Base-by-base conservation (phyloP, 495 filamentous ascomycete genomes). In the Neurospora sp. region DNA sequence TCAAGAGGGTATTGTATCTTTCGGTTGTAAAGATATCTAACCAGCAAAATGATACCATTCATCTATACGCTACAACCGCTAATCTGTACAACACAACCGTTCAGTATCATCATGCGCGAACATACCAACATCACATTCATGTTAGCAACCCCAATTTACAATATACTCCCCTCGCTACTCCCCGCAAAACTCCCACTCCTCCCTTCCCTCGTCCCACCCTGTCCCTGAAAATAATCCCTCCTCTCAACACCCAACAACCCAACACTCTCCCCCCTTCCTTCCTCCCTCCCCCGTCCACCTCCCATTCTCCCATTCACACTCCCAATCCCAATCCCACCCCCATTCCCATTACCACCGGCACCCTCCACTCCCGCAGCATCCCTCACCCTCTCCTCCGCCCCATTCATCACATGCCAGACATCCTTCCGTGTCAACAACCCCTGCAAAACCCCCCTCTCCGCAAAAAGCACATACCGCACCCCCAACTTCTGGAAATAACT, bases 391-490 rank as follows among this genome's bases (percentile, higher is more conserved):
- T 90, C 90, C 76, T 94, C 92, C 18, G 90, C 89, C 27, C 92
- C 92, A 79, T 97, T 94, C 12, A 99, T 83, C 23, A 97, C 89
- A 77, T 92, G 93, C 92, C 94, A 98, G n/a, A 97, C 90, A 83
- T 99, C 96, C 84, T 99, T 98, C 86, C 98, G 98, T 27, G 96
- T 99, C 76, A 98, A 82, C 69, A 99, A 78, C 1, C 96, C 96
- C 79, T 92, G 90, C 48, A 99, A 80, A 40, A 89, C 86, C 10
- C 96, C 96, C 75, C 90, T 88, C 71, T 96, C 91, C 48, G 88
- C 87, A 81, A 98, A 97, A 4, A 98, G 81, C 5, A 99, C 90
- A 82, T 98, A 98, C 42, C 95, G 88, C 59, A 99, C 81, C 23
- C 96, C 96, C 8, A 99, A 87, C 78, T 94, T 94, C 83, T 96